phyloP scores from a whole-genome alignment of 805 yeast genomes.

The Babjeviella inositovora region DNA sequence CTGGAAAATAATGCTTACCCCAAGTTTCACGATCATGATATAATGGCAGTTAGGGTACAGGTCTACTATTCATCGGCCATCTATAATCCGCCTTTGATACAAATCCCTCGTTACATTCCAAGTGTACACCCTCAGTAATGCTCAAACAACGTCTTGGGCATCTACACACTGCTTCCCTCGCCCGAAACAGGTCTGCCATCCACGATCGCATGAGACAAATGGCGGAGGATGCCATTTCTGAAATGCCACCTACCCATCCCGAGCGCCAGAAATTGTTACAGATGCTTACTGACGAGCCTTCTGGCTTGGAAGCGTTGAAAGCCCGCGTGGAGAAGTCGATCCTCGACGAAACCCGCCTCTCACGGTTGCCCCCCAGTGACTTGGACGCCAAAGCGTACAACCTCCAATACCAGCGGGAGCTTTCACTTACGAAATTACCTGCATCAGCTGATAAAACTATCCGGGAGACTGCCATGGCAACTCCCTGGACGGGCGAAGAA shows the following conservation, averaged over 20 bases:
- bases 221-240: conserved; percentile 19
- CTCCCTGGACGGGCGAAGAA: conserved; percentile 50
- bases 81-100: too few species aligned
- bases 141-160: too few species aligned
- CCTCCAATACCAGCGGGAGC: conserved; percentile 16
- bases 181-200: too few species aligned
- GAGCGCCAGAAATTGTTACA: conserved; percentile 1
- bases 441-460: conserved; percentile 22
- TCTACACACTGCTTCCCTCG: too few species aligned
- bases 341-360: conserved; percentile 4
- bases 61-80: too few species aligned
- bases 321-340: conserved; percentile 6
- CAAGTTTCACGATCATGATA: too few species aligned
- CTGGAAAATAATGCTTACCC: too few species aligned
- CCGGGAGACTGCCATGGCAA: conserved; percentile 27
- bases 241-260: conserved; percentile 5
- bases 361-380: conserved; percentile 8
- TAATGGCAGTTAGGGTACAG: too few species aligned
- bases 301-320: conserved; percentile 1
- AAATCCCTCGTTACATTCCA: too few species aligned
- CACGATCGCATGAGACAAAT: conserved; percentile 22
- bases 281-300: too few species aligned
- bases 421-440: conserved; percentile 25
- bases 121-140: too few species aligned
- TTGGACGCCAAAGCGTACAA: conserved; percentile 17